A percentile compares a stretch with the other conserved stretches of the same genome.
Conservation (phyloP, 2,329 filamentous ascomycete species). For the Calycina herbarum region DNA sequence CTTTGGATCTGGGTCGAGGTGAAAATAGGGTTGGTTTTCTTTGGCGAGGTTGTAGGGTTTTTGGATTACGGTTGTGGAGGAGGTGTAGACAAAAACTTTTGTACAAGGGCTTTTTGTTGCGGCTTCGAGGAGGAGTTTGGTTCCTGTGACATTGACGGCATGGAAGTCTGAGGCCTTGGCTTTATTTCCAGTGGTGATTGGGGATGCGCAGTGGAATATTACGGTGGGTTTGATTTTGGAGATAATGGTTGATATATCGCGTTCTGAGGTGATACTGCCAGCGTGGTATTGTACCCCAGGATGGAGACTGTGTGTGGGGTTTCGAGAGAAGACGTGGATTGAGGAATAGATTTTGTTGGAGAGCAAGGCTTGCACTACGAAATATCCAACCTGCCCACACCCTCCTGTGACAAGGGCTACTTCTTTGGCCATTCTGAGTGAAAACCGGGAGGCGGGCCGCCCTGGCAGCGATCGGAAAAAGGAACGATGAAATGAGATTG, state of each 20-base stretch:
- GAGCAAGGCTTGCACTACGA: constrained; percentile 10
- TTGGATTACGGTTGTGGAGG: neutral
- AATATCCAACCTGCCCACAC: constrained; percentile 38
- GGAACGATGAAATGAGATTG: no score
- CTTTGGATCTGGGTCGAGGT: neutral
- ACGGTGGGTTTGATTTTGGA: constrained; percentile 8
- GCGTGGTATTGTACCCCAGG: constrained; percentile 8
- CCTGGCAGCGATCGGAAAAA: no score
- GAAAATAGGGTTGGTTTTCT: constrained; percentile 5
- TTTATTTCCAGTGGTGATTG: neutral
- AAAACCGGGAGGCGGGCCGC: no score
- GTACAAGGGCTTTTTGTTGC: neutral
- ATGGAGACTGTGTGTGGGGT: constrained; percentile 7
- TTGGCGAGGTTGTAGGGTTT: constrained; percentile 4
- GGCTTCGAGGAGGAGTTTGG: neutral
- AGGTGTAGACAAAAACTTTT: constrained; percentile 2
- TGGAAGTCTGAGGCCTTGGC: neutral
- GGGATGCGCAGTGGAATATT: constrained; percentile 12
- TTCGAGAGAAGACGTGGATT: constrained; percentile 14
- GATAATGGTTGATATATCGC: neutral
- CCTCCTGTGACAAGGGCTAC: constrained; percentile 32
- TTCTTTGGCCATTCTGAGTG: neutral
- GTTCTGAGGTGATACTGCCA: neutral
- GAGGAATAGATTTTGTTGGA: neutral
- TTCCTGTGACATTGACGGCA: constrained; percentile 5